phyloP scores from a whole-genome alignment of 768 basidiomycete genomes.

The Amanita rubescens region DNA sequence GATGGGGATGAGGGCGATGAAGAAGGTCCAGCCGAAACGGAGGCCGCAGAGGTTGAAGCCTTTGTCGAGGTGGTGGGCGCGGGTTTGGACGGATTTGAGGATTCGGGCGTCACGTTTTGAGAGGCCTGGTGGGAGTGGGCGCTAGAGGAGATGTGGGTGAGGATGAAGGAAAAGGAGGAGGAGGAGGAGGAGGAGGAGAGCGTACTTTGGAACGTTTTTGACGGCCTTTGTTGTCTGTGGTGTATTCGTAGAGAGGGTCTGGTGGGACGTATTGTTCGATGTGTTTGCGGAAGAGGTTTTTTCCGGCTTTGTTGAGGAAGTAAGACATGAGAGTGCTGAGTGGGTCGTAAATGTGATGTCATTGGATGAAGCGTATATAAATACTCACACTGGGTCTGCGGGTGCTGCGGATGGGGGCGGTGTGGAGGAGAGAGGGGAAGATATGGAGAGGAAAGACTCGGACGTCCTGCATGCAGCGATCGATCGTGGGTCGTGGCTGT shows the following conservation, averaged over 20 bases:
- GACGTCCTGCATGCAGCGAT: background rate
- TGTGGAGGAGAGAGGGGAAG: no score
- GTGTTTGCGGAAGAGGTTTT: constrained; percentile 56
- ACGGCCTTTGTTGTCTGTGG: constrained; percentile 48
- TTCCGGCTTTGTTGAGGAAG: constrained; percentile 39
- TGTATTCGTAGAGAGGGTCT: constrained; percentile 70
- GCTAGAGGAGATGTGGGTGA: constrained; percentile 28
- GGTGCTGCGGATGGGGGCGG: no score
- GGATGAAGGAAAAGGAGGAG: background rate
- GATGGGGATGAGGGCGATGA: constrained; percentile 69
- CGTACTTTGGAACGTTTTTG: constrained; percentile 51
- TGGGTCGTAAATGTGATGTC: no score
- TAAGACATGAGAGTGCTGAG: constrained; percentile 25
- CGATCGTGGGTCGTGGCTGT: no score
- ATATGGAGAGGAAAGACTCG: background rate
- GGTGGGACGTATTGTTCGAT: constrained; percentile 58
- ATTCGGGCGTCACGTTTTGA: constrained; percentile 69
- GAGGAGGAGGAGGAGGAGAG: constrained; percentile 1
- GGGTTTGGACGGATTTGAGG: constrained; percentile 62
- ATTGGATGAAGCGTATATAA: no score
- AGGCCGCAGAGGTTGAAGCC: constrained; percentile 75
- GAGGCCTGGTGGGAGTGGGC: constrained; percentile 67
- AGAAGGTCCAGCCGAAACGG: constrained; percentile 81
- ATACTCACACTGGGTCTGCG: no score
- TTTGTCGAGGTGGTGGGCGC: constrained; percentile 86